Evolutionary conservation across 495 filamentous ascomycete genomes (phyloP).

Genomic region (Rusavskia elegans): DNA sequence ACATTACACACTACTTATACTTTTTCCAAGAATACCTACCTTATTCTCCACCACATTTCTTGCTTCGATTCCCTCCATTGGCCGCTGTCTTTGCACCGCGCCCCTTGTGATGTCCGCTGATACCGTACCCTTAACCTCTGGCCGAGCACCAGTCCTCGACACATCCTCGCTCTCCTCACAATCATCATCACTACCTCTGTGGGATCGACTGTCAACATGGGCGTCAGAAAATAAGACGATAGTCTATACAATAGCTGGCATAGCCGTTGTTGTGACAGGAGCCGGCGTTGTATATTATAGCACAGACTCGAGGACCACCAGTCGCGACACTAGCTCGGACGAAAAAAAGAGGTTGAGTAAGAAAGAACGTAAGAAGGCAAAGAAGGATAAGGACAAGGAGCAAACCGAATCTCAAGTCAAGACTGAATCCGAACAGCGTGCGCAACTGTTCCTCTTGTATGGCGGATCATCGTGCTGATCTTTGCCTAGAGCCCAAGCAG

Average conservation of each 20-base stretch:
- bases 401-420: slow-evolving; percentile 51
- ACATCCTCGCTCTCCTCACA: slow-evolving; percentile 30
- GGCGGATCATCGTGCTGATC: neutral
- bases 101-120: slow-evolving; percentile 12
- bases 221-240: slow-evolving; percentile 86
- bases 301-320: slow-evolving; percentile 26
- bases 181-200: slow-evolving; percentile 49
- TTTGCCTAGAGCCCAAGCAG: slow-evolving; percentile 21
- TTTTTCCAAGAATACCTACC: too few species aligned
- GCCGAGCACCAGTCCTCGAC: slow-evolving; percentile 24
- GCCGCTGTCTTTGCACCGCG: too few species aligned
- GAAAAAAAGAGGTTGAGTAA: slow-evolving; percentile 32
- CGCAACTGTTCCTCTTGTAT: neutral
- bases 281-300: slow-evolving; percentile 90
- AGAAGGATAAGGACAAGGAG: slow-evolving; percentile 49
- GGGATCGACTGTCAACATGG: slow-evolving; percentile 83
- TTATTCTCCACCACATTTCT: too few species aligned
- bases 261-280: slow-evolving; percentile 76
- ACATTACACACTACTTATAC: too few species aligned
- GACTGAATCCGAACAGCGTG: slow-evolving; percentile 4
- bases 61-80: too few species aligned
- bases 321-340: slow-evolving; percentile 3
- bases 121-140: slow-evolving; percentile 2
- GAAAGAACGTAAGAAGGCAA: slow-evolving; percentile 33
- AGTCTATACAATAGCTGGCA: slow-evolving; percentile 90